Percentiles rank a stretch among this genome's conserved stretches.
phyloP scores from a whole-genome alignment of 257 asterid species.

The Solanum sitiens region DNA sequence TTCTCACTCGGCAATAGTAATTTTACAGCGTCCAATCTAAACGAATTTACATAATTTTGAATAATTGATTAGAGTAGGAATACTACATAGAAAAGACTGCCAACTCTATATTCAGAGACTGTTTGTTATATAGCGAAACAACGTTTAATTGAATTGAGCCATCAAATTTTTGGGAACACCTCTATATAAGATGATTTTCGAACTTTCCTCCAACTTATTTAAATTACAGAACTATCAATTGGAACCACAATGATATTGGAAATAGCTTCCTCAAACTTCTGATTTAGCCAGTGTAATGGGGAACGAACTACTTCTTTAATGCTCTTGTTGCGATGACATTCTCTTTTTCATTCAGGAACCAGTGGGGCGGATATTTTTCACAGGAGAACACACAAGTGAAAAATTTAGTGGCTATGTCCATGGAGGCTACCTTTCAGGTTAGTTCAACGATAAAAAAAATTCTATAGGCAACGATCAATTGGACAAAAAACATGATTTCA shows the following conservation, averaged over 20 bases:
- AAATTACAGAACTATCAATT: not conserved
- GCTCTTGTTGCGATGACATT: not conserved
- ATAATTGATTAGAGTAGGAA: not conserved
- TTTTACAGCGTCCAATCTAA: not conserved
- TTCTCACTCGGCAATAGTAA: not conserved
- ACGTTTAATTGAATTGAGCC: not conserved
- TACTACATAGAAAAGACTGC: not conserved
- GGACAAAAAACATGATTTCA: not conserved
- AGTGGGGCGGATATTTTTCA: slow-evolving; percentile 74
- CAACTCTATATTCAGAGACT: not conserved
- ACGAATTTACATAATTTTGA: not conserved
- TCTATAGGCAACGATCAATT: not conserved
- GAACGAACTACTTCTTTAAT: not conserved
- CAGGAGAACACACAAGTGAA: slow-evolving; percentile 89
- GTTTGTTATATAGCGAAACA: not conserved
- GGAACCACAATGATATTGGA: not conserved
- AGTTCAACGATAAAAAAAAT: not conserved
- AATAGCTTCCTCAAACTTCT: not conserved
- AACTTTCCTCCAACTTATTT: not conserved
- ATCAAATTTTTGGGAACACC: not conserved
- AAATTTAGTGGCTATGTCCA: slow-evolving; percentile 86
- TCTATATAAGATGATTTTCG: not conserved
- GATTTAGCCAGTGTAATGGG: not conserved
- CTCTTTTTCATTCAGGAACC: slow-evolving; percentile 49
- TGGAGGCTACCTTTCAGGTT: slow-evolving; percentile 91